phyloP scores from a whole-genome alignment of 768 basidiomycete species.

The Ramaria sp. region DNA sequence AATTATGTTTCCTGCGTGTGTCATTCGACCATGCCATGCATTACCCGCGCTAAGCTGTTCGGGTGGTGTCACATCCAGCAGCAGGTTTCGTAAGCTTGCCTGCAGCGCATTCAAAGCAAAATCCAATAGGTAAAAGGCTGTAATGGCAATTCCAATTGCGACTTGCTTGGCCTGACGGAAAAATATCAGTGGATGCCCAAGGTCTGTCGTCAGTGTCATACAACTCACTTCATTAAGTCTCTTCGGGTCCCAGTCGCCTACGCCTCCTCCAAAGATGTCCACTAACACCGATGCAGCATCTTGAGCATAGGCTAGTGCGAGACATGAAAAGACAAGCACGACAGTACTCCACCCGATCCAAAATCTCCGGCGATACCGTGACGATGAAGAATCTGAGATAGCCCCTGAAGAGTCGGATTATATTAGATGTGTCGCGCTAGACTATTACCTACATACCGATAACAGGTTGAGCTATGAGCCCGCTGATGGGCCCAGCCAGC shows the following conservation, averaged over 20 bases:
- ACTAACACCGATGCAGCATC: constrained; percentile 64
- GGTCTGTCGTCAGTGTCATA: not conserved
- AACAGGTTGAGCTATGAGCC: constrained; percentile 91
- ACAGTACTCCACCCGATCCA: constrained; percentile 88
- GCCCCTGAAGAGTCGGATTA: constrained; percentile 46
- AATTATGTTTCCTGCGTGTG: constrained; percentile 91
- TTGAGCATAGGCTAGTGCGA: constrained; percentile 77
- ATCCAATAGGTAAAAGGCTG: constrained; percentile 88
- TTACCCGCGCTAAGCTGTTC: constrained; percentile 89
- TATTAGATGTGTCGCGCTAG: not conserved
- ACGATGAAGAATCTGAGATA: constrained; percentile 87
- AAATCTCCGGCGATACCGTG: constrained; percentile 81
- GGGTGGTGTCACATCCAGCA: constrained; percentile 83
- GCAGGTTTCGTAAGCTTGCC: constrained; percentile 86
- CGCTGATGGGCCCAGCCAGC: constrained; percentile 92
- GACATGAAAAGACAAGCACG: constrained; percentile 66
- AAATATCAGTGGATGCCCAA: not conserved
- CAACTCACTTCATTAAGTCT: constrained; percentile 42
- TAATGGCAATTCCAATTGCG: constrained; percentile 78
- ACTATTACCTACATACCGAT: constrained; percentile 52
- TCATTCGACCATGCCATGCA: constrained; percentile 97
- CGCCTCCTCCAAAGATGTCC: constrained; percentile 62
- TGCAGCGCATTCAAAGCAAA: constrained; percentile 96
- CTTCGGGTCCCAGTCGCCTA: constrained; percentile 81
- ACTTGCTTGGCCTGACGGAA: constrained; percentile 45